phyloP scores from a whole-genome alignment of 306 rosid species.

The Medicago ruthenica region DNA sequence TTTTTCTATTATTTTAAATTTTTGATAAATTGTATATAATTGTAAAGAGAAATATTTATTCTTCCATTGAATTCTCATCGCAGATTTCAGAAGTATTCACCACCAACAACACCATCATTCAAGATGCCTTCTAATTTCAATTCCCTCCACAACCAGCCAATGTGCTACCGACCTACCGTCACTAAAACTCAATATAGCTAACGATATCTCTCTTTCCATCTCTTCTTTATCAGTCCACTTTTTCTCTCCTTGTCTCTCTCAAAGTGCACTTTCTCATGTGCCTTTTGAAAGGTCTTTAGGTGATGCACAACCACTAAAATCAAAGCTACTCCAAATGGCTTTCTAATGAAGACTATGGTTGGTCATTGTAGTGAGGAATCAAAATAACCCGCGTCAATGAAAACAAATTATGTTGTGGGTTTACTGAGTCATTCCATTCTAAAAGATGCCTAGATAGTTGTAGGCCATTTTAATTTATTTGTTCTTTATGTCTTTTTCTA shows the following conservation, averaged over 20 bases:
- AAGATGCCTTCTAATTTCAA: constrained; percentile 36
- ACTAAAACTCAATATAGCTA: constrained; percentile 45
- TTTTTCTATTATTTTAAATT: neutral
- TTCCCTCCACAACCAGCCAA: constrained; percentile 58
- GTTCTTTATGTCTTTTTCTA: constrained; percentile 21
- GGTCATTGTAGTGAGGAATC: constrained; percentile 43
- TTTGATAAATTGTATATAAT: neutral
- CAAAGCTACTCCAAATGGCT: constrained; percentile 40
- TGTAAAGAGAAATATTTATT: neutral
- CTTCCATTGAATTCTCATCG: constrained; percentile 3
- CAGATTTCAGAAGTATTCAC: constrained; percentile 30
- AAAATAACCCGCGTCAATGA: constrained; percentile 34
- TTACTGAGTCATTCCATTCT: constrained; percentile 34
- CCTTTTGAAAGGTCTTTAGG: constrained; percentile 55
- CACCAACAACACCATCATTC: constrained; percentile 38
- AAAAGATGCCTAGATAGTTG: constrained; percentile 17
- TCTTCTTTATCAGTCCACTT: constrained; percentile 26
- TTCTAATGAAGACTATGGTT: constrained; percentile 39
- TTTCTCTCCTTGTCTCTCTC: constrained; percentile 41
- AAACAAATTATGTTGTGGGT: constrained; percentile 6
- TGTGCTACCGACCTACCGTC: constrained; percentile 57
- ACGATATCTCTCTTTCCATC: constrained; percentile 12
- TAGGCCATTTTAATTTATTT: constrained; percentile 29
- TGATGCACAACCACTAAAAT: constrained; percentile 61
- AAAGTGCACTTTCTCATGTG: constrained; percentile 53